Evolutionary conservation across 495 filamentous ascomycete genomes (phyloP), one percentile per base, ranked within the genome.

Genomic region (Mycothermus thermophilus): DNA sequence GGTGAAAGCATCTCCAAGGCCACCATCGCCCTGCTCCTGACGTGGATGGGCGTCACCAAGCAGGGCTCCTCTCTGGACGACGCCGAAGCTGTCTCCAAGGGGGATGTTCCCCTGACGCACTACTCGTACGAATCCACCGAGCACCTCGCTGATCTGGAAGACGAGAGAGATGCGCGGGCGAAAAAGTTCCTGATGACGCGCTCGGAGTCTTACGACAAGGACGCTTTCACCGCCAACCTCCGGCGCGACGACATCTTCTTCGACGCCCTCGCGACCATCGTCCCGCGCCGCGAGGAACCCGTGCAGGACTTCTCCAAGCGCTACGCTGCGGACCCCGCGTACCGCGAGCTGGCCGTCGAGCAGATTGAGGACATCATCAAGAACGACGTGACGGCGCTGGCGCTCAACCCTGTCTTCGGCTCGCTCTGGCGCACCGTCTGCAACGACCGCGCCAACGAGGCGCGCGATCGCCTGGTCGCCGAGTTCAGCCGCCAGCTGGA

Each of bases 371-470:
- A 47, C 15, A 59, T 66, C 32, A 64, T 68, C 27, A 30, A 55
- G 2, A 37, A 51, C 3, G 53, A 65, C 32, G 47, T 68, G 12
- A 26, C 40, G 1, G 47, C 60, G 3, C 59, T 68, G 2, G 41
- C 64, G 3, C 41, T 64, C 21, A 68, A 68, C 29, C 63, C 64
- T 10, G 58, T 66, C 0, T 68, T 68, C 33, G 61, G 64, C 18
- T 54, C 42, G 5, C 49, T 68, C 3, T 66, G 64, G 64, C 49
- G 64, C 9, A 50, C 57, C 0, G 53, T 65, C 1, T 68, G 64
- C 45, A 64, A 54, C 26, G 63, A 68, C 37, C 42, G 60, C 7
- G 26, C 32, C 4, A 61, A 64, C 32, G 34, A 48, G 1, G 49
- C 37, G 14, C 59, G 64, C 1, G 56, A 66, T 23, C 45, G 41